Evolutionary conservation across 176 grass and related monocot genomes (phyloP).

Genomic region (Oryza meridionalis): DNA sequence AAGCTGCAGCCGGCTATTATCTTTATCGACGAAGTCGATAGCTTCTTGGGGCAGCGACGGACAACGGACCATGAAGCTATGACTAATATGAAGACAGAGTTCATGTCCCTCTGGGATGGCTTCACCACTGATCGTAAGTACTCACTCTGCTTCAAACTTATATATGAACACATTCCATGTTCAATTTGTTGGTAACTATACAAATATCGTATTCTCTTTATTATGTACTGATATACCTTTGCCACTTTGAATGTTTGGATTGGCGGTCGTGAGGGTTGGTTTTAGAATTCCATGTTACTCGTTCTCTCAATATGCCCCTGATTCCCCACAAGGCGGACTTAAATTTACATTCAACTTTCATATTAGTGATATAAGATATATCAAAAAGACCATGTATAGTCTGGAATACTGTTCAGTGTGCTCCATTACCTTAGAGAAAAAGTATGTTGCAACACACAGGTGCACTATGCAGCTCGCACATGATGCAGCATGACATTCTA

Average conservation of each 20-base stretch:
- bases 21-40: conserved; percentile 98
- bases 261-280: neutral
- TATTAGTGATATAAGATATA: too few relatives aligned
- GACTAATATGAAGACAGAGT: conserved; percentile 99
- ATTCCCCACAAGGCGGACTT: neutral
- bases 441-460: neutral
- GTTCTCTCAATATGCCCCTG: neutral
- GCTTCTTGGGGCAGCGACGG: conserved; percentile 85
- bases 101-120: conserved; percentile 99
- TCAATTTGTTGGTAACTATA: too few relatives aligned
- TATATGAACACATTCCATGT: neutral
- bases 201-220: too few relatives aligned
- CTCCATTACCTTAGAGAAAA: neutral
- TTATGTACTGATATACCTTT: neutral
- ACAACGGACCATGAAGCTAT: conserved; percentile 89
- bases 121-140: conserved; percentile 97
- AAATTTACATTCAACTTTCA: neutral
- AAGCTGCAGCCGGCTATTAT: conserved; percentile 98
- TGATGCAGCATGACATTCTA: neutral
- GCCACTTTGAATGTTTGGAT: neutral
- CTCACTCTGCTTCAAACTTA: neutral
- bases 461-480: too few relatives aligned
- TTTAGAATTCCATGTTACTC: neutral
- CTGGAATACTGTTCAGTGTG: neutral
- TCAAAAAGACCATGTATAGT: neutral